Percentiles rank a stretch among this genome's conserved stretches.
Evolutionary conservation across 768 basidiomycete species (phyloP).

Genomic region (Mycena galericulata): DNA sequence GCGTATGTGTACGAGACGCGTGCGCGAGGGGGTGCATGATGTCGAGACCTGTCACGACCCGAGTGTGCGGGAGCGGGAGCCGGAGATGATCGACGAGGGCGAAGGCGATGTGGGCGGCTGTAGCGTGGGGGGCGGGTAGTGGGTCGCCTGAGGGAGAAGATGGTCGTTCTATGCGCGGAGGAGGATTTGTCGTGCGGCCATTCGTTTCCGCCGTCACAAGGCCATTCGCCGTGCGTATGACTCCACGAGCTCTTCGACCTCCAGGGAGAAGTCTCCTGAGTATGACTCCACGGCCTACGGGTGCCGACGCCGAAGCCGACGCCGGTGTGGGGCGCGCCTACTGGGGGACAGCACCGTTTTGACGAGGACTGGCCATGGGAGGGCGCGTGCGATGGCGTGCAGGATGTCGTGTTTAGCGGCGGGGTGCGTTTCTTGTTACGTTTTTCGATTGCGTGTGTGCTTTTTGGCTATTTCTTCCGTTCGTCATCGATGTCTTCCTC

Average conservation of each 20-base stretch:
- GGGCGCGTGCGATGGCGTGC: conserved; percentile 54
- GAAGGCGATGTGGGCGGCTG: background rate
- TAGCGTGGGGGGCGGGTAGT: background rate
- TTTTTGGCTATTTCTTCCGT: background rate
- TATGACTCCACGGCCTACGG: too few relatives aligned
- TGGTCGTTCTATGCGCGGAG: too few relatives aligned
- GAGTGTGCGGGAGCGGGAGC: conserved; percentile 15
- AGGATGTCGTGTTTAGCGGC: conserved; percentile 62
- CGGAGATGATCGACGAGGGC: too few relatives aligned
- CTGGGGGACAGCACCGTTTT: conserved; percentile 11
- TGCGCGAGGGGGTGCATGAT: conserved; percentile 20
- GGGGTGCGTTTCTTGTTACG: conserved; percentile 47
- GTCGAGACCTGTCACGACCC: conserved; percentile 19
- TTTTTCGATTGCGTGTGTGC: too few relatives aligned
- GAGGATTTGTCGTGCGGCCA: too few relatives aligned
- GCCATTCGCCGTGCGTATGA: background rate
- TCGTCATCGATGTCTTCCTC: background rate
- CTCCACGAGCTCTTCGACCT: too few relatives aligned
- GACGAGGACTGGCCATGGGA: conserved; percentile 31
- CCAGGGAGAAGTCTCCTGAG: too few relatives aligned
- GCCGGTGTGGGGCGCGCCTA: conserved; percentile 21
- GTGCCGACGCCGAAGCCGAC: background rate
- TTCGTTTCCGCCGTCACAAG: too few relatives aligned
- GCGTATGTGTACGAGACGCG: conserved; percentile 23
- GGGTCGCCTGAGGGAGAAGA: background rate